Evolutionary conservation across 148 eudicot species (phyloP).

Genomic region (Rhododendron ovatum): DNA sequence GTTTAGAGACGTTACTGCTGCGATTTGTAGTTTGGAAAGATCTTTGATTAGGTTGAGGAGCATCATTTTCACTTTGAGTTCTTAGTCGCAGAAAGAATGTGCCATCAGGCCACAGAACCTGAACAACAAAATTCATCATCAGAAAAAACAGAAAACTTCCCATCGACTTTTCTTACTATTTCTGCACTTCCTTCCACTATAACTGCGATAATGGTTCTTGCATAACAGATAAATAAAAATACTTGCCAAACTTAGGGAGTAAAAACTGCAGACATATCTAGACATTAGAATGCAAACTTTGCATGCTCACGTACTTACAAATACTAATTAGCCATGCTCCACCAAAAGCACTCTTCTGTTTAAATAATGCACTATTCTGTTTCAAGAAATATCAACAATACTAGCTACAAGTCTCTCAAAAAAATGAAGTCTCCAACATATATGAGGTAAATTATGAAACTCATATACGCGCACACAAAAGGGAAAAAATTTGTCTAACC

Average conservation of each 20-base stretch:
- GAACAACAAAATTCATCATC: slow-evolving; percentile 6
- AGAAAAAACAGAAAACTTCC: slow-evolving; percentile 9
- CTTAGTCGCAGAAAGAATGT: slow-evolving; percentile 63
- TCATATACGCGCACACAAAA: background rate
- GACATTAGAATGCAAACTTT: background rate
- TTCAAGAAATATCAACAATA: background rate
- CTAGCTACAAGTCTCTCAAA: background rate
- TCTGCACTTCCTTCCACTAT: background rate
- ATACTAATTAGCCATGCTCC: background rate
- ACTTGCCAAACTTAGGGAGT: background rate
- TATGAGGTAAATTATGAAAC: background rate
- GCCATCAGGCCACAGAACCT: slow-evolving; percentile 94
- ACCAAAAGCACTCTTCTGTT: background rate
- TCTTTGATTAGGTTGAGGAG: slow-evolving; percentile 30
- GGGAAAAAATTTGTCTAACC: too few species aligned
- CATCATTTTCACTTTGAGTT: slow-evolving; percentile 29
- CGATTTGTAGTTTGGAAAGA: slow-evolving; percentile 41
- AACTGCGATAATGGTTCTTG: background rate
- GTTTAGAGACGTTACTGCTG: slow-evolving; percentile 33
- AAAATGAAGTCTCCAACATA: background rate
- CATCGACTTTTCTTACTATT: background rate
- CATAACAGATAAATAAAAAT: background rate
- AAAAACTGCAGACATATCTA: background rate
- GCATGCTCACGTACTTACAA: background rate
- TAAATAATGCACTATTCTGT: background rate